Base-by-base conservation (phyloP, 352 stramenopile genomes). In the Thalassiosira livingstoniorum region DNA sequence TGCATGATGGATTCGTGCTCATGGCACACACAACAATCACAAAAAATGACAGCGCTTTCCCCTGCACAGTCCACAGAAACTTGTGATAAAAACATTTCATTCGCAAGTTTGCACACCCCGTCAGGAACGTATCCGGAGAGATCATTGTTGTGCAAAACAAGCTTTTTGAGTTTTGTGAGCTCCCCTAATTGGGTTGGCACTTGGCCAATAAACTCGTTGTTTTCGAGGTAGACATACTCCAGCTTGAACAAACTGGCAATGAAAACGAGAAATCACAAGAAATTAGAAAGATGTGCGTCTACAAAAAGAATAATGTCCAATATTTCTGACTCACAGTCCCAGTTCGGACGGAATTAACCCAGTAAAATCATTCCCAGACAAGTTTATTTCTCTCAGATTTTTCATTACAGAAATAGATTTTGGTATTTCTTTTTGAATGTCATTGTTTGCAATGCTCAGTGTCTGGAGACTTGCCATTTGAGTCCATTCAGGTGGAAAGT, bases 71-170 rank as follows among this genome's bases (percentile, higher is more conserved):
- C 81, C 21, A 65, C 81, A 55, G 81, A 73, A 54, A 87, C 53
- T 45, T 76, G 53, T 15, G 71, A 71, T 47, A 87, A 51, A 29
- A 76, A 84, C 54, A 84, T 51, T 21, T 84, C 74, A 55, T 87
- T 55, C 0, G 61, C 72, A 70, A 87, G 57, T 39, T 75, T 84
- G 65, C 81, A 87, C 0, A 87, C 11, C 23, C 60, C 25, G n/a
- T 80, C 69, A 55, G 55, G 58, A 10, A 87, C 67, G 31, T 58
- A 55, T 0, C 81, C 81, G 2, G 63, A 60, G 31, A 87, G 62
- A 21, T 65, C 15, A 43, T 87, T 87, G 63, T 82, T 87, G 75
- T 87, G 81, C n/a, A 87, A 23, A 39, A 70, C 43, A 11, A 90
- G 54, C 35, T 71, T 75, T 32, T 75, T 79, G 13, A 90, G 34